A percentile compares a stretch with the other conserved stretches of the same genome.
These are phyloP conservation scores for Chytridiales sp. DNA, from an alignment of 371 early-diverging fungal species.

Conservation along the genomic window DNA sequence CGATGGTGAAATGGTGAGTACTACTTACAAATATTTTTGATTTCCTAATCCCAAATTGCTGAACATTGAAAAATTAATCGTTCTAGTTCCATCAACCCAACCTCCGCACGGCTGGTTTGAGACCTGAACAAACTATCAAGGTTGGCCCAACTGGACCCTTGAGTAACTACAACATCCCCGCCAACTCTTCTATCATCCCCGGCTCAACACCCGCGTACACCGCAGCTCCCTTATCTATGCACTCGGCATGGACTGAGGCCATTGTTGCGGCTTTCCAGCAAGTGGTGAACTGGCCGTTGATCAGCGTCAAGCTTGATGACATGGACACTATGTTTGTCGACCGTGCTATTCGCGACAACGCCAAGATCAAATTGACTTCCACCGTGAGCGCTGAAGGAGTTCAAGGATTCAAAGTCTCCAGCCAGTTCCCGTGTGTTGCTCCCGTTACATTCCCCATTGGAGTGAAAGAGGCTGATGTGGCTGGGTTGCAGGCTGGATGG, in stretches of 20 bases:
- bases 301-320: constrained; percentile 21
- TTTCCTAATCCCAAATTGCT: too few relatives aligned
- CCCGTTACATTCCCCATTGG: constrained; percentile 19
- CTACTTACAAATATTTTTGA: too few relatives aligned
- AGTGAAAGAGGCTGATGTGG: background rate
- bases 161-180: background rate
- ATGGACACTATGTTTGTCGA: constrained; percentile 7
- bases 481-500: background rate
- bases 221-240: background rate
- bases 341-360: constrained; percentile 19
- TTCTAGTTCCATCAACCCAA: constrained; percentile 33
- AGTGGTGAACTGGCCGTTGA: constrained; percentile 19
- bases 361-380: constrained; percentile 5
- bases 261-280: constrained; percentile 7
- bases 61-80: too few relatives aligned
- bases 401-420: background rate
- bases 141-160: background rate
- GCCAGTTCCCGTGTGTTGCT: constrained; percentile 9
- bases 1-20: too few relatives aligned
- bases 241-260: constrained; percentile 13
- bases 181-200: background rate
- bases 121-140: too few relatives aligned
- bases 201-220: background rate
- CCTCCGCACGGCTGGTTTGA: constrained; percentile 27
- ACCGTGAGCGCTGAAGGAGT: background rate